phyloP scores from a whole-genome alignment of 257 asterid genomes.

The Gentiana macrophylla region DNA sequence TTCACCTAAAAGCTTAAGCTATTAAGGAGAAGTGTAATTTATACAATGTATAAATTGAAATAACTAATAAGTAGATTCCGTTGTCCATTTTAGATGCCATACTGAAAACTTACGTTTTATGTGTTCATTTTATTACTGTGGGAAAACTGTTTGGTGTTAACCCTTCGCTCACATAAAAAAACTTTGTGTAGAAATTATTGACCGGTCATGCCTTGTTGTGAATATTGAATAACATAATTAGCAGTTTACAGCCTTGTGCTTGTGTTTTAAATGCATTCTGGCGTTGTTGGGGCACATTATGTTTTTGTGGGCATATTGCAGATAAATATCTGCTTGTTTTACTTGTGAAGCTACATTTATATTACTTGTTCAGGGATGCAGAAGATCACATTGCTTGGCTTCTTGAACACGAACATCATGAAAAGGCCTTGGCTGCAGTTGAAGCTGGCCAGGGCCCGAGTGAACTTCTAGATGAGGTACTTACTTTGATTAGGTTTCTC shows the following conservation, averaged over 20 bases:
- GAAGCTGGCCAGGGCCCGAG: slow-evolving; percentile 95
- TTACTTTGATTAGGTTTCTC: slow-evolving; percentile 7
- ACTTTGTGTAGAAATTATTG: too few relatives aligned
- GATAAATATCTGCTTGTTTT: background rate
- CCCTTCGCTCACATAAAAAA: too few relatives aligned
- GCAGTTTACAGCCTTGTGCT: background rate
- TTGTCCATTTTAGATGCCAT: too few relatives aligned
- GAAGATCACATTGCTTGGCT: slow-evolving; percentile 99
- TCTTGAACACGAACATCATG: slow-evolving; percentile 91
- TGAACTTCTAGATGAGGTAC: slow-evolving; percentile 95
- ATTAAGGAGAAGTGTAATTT: too few relatives aligned
- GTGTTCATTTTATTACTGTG: too few relatives aligned
- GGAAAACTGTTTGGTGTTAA: too few relatives aligned
- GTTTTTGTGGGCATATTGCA: background rate
- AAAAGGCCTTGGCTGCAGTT: slow-evolving; percentile 93
- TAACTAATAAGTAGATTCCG: too few relatives aligned
- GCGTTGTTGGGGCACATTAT: background rate
- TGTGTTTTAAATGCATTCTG: background rate
- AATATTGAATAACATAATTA: background rate
- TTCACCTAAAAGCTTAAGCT: too few relatives aligned
- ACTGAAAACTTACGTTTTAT: too few relatives aligned
- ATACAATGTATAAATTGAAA: too few relatives aligned
- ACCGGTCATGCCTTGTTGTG: too few relatives aligned
- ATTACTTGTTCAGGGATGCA: slow-evolving; percentile 61
- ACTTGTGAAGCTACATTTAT: slow-evolving; percentile 10